phyloP scores from a whole-genome alignment of 345 rosid genomes.

The Acer yangbiense region DNA sequence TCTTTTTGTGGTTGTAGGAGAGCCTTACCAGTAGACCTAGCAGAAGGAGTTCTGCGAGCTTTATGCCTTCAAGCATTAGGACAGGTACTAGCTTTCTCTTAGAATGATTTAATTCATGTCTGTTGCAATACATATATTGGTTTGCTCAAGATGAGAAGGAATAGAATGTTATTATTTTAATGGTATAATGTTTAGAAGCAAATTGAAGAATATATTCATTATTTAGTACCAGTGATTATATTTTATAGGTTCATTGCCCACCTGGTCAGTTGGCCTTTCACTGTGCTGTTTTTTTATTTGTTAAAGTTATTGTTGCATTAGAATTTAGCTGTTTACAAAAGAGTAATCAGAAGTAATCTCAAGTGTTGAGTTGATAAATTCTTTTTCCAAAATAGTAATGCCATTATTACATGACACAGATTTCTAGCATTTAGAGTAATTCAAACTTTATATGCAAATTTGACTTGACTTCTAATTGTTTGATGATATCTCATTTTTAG shows the following conservation, averaged over 20 bases:
- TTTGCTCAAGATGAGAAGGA: neutral
- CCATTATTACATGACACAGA: neutral
- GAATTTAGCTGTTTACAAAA: neutral
- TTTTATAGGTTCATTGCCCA: neutral
- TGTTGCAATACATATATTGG: slow-evolving; percentile 6
- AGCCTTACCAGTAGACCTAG: slow-evolving; percentile 87
- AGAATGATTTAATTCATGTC: slow-evolving; percentile 20
- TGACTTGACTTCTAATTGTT: neutral
- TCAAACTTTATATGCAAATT: neutral
- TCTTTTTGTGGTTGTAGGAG: slow-evolving; percentile 54
- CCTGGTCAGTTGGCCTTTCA: neutral
- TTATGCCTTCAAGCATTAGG: slow-evolving; percentile 96
- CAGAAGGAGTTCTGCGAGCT: slow-evolving; percentile 90
- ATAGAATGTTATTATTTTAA: slow-evolving; percentile 5
- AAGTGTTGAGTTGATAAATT: neutral
- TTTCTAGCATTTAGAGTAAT: neutral
- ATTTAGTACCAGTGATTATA: neutral
- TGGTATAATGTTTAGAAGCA: neutral
- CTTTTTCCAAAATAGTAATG: neutral
- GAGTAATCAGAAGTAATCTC: neutral
- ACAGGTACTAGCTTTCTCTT: slow-evolving; percentile 56
- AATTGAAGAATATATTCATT: neutral
- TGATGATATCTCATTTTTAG: neutral
- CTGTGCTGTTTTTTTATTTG: neutral
- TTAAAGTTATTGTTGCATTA: neutral